Evolutionary conservation across 108 stramenopile species (phyloP).

Genomic region (Pinguiococcus pyrenoidosus): DNA sequence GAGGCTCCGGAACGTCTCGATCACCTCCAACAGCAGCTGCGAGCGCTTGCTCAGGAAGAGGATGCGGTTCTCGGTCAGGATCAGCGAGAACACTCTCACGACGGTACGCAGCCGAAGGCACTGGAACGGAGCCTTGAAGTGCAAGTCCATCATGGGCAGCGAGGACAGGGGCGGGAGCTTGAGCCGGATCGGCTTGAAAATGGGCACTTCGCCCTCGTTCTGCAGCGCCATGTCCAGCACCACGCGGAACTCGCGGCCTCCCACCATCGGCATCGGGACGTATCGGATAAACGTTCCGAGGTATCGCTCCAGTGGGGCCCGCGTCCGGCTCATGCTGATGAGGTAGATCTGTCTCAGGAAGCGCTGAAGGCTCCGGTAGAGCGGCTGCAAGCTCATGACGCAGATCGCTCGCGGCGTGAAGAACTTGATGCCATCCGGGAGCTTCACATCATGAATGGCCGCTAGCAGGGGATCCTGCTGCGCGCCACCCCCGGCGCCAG

Average conservation of each 20-base stretch:
- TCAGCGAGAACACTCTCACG: constrained; percentile 20
- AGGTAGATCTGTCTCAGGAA: constrained; percentile 35
- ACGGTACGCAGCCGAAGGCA: constrained; percentile 22
- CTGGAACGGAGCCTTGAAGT: constrained; percentile 32
- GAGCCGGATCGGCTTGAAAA: constrained; percentile 21
- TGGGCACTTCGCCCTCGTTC: constrained; percentile 10
- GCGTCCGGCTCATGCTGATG: constrained; percentile 23
- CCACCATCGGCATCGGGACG: constrained; percentile 28
- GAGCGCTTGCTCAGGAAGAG: constrained; percentile 23
- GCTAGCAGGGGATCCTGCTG: no score
- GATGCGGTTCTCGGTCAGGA: constrained; percentile 26
- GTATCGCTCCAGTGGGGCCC: constrained; percentile 34
- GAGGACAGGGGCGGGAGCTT: constrained; percentile 17
- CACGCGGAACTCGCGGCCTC: constrained; percentile 16
- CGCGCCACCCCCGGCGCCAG: no score
- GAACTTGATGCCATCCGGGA: no score
- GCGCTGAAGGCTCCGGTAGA: constrained; percentile 30
- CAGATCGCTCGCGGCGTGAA: constrained; percentile 31
- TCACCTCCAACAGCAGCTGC: constrained; percentile 26
- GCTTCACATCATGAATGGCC: no score
- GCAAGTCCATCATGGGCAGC: constrained; percentile 33
- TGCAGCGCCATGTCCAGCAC: constrained; percentile 25
- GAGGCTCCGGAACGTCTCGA: constrained; percentile 26
- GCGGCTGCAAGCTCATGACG: constrained; percentile 29
- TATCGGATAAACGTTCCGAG: constrained; percentile 24